Base-by-base conservation (phyloP, 768 basidiomycete genomes). In the Psilocybe sp. region DNA sequence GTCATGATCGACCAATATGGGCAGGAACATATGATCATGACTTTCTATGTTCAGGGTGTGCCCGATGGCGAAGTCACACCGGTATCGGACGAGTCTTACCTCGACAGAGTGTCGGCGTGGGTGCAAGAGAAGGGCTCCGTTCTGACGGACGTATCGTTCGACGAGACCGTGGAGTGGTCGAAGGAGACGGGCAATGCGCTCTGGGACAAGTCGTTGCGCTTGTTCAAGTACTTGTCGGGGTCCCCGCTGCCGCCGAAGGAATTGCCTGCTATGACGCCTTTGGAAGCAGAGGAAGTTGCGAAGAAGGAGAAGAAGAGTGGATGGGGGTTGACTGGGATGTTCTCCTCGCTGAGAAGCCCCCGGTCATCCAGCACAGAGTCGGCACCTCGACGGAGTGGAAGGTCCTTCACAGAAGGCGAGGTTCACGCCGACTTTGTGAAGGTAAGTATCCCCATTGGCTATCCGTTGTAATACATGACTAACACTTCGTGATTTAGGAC, bases 11-110 rank as follows among this genome's bases (percentile, higher is more conserved):
- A 93, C 63, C 68, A 83, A 10, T 61, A 78, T 9, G 91, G 91
- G 1, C 79, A 82, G 37, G 89, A 92, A 63, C 91, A 92, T 57
- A 84, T 93, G 81, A 76, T 90, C 28, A 76, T 93, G 63, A 85
- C 85, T 39, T 93, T 93, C 68, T 93, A 85, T 57, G 76, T 92
- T 20, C 79, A 89, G 70, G 84, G 82, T 34, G 70, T 75, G 41
- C 69, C 75, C 34, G 73, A 78, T 42, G 74, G 74, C 23, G 65
- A 69, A 33, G 48, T 58, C 13, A 50, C 54, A 6, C 47, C 64
- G 2, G 59, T 67, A 7, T 62, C 69, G 5, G 75, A 78, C 13
- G 64, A 70, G 8, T 72, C 75, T 5, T 77, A 77, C 55, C 50
- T 80, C 16, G 76, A 82, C 23, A 64, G 69, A 12, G 57, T 71